These are phyloP conservation scores for Cladosporium velox DNA, from an alignment of 2,329 filamentous ascomycete genomes.

Conservation along the genomic window DNA sequence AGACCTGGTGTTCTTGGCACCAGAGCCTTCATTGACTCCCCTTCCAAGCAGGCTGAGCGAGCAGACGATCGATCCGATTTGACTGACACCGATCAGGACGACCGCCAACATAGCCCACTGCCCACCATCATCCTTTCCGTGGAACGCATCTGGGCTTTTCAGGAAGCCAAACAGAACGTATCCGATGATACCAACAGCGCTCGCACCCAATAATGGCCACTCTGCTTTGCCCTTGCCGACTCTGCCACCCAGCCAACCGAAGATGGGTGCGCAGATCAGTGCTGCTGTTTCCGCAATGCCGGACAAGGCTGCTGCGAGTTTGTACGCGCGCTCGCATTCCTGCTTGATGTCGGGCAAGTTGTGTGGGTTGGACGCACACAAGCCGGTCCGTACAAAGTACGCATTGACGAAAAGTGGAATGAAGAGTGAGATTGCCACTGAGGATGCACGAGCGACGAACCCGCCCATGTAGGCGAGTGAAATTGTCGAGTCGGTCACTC, in stretches of 20 bases:
- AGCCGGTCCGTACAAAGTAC: conserved; percentile 79
- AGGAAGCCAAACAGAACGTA: conserved; percentile 78
- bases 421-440: conserved; percentile 92
- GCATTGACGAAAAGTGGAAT: conserved; percentile 91
- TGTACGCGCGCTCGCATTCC: conserved; percentile 82
- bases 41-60: conserved; percentile 84
- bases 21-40: conserved; percentile 63
- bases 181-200: conserved; percentile 72
- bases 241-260: conserved; percentile 80
- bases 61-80: conserved; percentile 95
- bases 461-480: conserved; percentile 87
- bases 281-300: conserved; percentile 87
- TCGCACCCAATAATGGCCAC: conserved; percentile 71
- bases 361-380: conserved; percentile 61
- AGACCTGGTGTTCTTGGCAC: conserved; percentile 24
- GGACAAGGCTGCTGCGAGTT: conserved; percentile 81
- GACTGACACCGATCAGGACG: conserved; percentile 80
- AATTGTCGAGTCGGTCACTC: conserved; percentile 75
- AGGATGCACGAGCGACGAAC: conserved; percentile 91
- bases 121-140: conserved; percentile 62
- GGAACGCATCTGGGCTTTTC: conserved; percentile 69
- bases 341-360: conserved; percentile 68
- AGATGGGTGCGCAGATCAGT: conserved; percentile 79
- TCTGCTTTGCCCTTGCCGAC: conserved; percentile 58
- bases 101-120: conserved; percentile 65